phyloP scores from a whole-genome alignment of 805 yeast species.

The Maudiozyma pseudohumilis region DNA sequence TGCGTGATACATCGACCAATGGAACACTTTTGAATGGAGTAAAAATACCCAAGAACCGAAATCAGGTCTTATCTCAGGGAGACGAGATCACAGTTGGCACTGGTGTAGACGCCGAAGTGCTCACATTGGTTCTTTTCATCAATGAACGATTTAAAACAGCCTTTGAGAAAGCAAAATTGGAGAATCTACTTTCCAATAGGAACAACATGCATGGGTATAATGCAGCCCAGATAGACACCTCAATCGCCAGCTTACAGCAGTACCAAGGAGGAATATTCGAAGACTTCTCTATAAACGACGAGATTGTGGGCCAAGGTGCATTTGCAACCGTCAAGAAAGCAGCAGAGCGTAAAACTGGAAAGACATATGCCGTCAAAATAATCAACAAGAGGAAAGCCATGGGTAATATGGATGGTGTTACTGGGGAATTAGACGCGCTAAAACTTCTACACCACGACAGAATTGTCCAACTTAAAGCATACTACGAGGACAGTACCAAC shows the following conservation, averaged over 20 bases:
- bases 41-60: slow-evolving; percentile 63
- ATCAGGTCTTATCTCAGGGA: slow-evolving; percentile 78
- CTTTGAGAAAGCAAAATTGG: slow-evolving; percentile 14
- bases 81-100: slow-evolving; percentile 87
- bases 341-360: slow-evolving; percentile 75
- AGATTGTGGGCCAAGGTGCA: slow-evolving; percentile 94
- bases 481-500: slow-evolving; percentile 71
- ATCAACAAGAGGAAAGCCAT: slow-evolving; percentile 73
- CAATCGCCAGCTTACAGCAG: slow-evolving; percentile 47
- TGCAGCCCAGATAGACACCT: no score
- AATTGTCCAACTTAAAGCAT: slow-evolving; percentile 72
- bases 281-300: slow-evolving; percentile 70
- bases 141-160: slow-evolving; percentile 29
- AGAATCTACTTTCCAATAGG: neutral
- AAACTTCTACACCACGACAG: slow-evolving; percentile 73
- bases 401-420: slow-evolving; percentile 71
- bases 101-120: slow-evolving; percentile 66
- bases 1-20: slow-evolving; percentile 71
- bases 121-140: slow-evolving; percentile 38
- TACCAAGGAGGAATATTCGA: slow-evolving; percentile 17
- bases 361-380: slow-evolving; percentile 82
- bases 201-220: neutral
- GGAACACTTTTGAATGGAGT: slow-evolving; percentile 81
- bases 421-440: slow-evolving; percentile 75
- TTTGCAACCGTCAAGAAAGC: slow-evolving; percentile 93